Percentiles rank a stretch among this genome's conserved stretches.
Conservation (phyloP, 2,329 filamentous ascomycete genomes). For the Chrysoporthe puriensis region DNA sequence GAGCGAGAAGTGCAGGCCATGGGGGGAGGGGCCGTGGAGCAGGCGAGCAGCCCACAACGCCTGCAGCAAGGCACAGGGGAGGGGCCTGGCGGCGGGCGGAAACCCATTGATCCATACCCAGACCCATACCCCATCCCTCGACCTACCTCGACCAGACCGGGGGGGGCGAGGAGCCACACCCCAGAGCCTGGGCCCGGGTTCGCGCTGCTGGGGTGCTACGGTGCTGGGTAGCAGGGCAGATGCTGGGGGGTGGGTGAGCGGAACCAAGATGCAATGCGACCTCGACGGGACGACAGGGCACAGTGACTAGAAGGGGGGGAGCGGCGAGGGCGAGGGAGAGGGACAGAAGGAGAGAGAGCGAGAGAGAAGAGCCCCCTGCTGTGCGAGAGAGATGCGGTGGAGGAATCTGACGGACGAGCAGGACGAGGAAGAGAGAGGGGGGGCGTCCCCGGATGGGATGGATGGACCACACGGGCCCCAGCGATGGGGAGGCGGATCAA, state of each 20-base stretch:
- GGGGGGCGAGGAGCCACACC: too few relatives aligned
- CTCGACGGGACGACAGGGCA: slow-evolving; percentile 3
- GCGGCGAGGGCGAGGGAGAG: not conserved
- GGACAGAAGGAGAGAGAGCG: not conserved
- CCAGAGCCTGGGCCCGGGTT: too few relatives aligned
- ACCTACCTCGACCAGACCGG: too few relatives aligned
- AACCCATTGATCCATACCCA: too few relatives aligned
- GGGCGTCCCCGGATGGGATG: not conserved
- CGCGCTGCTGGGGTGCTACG: too few relatives aligned
- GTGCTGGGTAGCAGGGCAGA: too few relatives aligned
- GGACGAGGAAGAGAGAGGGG: not conserved
- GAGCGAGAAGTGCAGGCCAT: too few relatives aligned
- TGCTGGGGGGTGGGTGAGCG: not conserved
- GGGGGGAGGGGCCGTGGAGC: too few relatives aligned
- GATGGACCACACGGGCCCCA: not conserved
- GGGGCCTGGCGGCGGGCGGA: too few relatives aligned
- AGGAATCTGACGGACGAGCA: too few relatives aligned
- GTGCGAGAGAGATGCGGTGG: too few relatives aligned
- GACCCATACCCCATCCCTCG: too few relatives aligned
- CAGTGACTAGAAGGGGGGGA: not conserved
- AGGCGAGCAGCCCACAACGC: not conserved
- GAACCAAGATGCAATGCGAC: slow-evolving; percentile 17
- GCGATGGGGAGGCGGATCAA: slow-evolving; percentile 20
- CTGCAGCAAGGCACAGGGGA: slow-evolving; percentile 2
- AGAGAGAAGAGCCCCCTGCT: not conserved